Evolutionary conservation across 2,329 filamentous ascomycete genomes (phyloP).

Genomic region (Penicillium brasilianum): DNA sequence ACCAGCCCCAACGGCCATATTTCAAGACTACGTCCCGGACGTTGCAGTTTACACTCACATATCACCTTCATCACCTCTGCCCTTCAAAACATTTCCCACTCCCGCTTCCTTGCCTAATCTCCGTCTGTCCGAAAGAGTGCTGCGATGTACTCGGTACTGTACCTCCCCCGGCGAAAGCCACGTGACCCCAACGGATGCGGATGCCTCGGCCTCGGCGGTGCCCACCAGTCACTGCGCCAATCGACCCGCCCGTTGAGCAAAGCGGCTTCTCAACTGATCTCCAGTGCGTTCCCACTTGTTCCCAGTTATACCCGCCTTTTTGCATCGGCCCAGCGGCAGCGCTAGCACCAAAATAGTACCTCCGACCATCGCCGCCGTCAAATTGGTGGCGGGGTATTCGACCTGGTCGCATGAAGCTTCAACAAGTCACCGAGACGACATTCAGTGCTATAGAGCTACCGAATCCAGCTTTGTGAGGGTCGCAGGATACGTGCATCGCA

Average conservation of each 20-base stretch:
- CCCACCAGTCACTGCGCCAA: conserved; percentile 12
- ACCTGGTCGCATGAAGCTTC: conserved; percentile 12
- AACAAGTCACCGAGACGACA: not conserved
- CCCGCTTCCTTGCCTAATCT: not conserved
- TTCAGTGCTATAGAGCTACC: not conserved
- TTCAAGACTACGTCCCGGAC: not conserved
- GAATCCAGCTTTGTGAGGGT: not conserved
- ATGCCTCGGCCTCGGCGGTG: conserved; percentile 17
- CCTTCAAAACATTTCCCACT: not conserved
- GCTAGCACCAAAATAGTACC: conserved; percentile 26
- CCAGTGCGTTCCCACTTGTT: not conserved
- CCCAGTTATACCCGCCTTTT: not conserved
- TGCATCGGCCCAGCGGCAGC: conserved; percentile 30
- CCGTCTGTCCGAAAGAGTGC: conserved; percentile 10
- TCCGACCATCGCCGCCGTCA: conserved; percentile 13
- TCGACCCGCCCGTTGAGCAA: not conserved
- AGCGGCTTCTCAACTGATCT: not conserved
- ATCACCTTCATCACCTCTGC: not conserved
- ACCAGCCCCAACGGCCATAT: too few relatives aligned
- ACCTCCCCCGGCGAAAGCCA: conserved; percentile 2
- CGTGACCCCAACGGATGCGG: conserved; percentile 13
- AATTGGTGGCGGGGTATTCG: conserved; percentile 12
- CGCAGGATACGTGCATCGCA: not conserved
- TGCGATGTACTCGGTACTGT: conserved; percentile 12
- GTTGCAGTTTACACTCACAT: too few relatives aligned